These are phyloP conservation scores for Psilocybe azurescens DNA, from an alignment of 768 basidiomycete species.

Conservation along the genomic window DNA sequence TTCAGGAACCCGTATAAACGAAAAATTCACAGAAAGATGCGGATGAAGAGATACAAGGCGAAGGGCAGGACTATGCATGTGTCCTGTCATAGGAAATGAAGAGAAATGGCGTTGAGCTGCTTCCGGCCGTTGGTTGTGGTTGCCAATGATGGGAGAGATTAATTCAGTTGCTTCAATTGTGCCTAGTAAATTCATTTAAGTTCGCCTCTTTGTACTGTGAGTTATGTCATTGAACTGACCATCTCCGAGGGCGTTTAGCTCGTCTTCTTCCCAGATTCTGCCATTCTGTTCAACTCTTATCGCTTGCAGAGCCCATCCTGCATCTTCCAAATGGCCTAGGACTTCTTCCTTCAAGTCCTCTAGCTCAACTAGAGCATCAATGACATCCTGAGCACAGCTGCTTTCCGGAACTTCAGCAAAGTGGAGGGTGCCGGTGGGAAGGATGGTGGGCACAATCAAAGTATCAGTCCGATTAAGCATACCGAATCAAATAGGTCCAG, in stretches of 20 bases:
- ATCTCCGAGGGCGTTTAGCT: constrained; percentile 66
- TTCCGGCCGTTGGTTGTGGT: constrained; percentile 37
- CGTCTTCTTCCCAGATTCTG: constrained; percentile 72
- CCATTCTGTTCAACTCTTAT: constrained; percentile 64
- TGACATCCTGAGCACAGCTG: constrained; percentile 64
- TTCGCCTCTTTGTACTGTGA: background rate
- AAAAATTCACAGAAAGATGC: constrained; percentile 53
- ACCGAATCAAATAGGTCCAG: background rate
- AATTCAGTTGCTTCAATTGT: constrained; percentile 47
- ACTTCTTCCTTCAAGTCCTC: constrained; percentile 59
- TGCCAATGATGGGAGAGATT: constrained; percentile 59
- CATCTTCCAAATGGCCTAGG: constrained; percentile 59
- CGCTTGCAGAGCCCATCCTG: constrained; percentile 73
- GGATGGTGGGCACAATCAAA: constrained; percentile 59
- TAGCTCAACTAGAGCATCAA: constrained; percentile 50
- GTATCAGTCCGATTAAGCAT: constrained; percentile 25
- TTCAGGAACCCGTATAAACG: constrained; percentile 75
- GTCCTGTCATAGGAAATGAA: constrained; percentile 69
- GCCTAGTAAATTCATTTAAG: constrained; percentile 40
- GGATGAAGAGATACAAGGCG: constrained; percentile 78
- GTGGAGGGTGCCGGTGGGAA: constrained; percentile 63
- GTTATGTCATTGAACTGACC: constrained; percentile 44
- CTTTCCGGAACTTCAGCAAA: constrained; percentile 62
- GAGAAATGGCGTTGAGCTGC: constrained; percentile 62
- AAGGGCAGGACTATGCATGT: constrained; percentile 67